Conservation (phyloP, 164 flowering plant genomes). For the Liriodendron chinense region DNA sequence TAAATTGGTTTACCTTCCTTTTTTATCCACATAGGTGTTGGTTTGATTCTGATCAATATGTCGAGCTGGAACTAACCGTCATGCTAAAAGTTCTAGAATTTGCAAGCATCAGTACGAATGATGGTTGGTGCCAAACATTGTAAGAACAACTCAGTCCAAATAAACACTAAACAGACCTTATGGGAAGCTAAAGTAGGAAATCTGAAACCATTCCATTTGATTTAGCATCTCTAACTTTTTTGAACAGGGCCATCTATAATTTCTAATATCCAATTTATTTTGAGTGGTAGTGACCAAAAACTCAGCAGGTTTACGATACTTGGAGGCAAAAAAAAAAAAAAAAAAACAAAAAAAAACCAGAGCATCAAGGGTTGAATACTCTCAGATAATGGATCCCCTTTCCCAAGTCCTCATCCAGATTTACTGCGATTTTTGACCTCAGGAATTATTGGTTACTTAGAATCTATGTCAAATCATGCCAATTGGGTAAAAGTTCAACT, state of each 20-base stretch:
- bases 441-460: too few species aligned
- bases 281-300: neutral
- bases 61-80: neutral
- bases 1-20: neutral
- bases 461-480: too few species aligned
- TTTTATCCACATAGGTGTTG: neutral
- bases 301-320: too few species aligned
- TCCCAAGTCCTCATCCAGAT: too few species aligned
- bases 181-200: neutral
- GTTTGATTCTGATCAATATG: neutral
- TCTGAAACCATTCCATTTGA: neutral
- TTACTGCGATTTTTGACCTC: too few species aligned
- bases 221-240: neutral
- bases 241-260: neutral
- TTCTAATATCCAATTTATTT: neutral
- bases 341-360: too few species aligned
- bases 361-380: too few species aligned
- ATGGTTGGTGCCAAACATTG: neutral
- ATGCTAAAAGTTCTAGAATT: neutral
- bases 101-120: neutral
- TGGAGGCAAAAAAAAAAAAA: too few species aligned
- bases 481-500: too few species aligned
- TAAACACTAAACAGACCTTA: neutral
- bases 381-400: too few species aligned
- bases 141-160: neutral